Conservation (phyloP, 2,329 filamentous ascomycete species). For the Trichoderma koningiopsis region DNA sequence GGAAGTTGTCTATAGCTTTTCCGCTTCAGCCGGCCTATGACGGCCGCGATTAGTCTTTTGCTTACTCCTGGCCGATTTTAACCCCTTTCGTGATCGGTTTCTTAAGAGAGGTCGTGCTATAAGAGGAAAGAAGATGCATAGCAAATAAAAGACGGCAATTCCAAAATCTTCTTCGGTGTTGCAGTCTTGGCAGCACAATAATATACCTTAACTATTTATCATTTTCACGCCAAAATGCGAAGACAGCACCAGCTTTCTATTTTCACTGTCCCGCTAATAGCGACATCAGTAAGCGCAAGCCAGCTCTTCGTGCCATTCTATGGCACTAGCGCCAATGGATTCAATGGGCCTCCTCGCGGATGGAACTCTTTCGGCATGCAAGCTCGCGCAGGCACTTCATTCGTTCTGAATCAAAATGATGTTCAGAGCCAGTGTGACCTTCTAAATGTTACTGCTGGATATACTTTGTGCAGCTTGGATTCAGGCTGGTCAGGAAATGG, state of each 20-base stretch:
- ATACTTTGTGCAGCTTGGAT: slow-evolving; percentile 12
- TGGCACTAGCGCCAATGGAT: slow-evolving; percentile 14
- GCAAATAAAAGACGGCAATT: neutral
- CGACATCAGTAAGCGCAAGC: neutral
- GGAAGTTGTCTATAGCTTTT: slow-evolving; percentile 2
- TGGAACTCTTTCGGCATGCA: slow-evolving; percentile 18
- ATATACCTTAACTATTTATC: neutral
- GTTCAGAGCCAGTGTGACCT: slow-evolving; percentile 11
- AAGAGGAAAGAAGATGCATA: neutral
- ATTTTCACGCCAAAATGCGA: neutral
- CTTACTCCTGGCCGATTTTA: slow-evolving; percentile 4
- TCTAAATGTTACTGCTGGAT: slow-evolving; percentile 10
- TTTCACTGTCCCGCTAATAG: neutral
- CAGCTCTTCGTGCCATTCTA: slow-evolving; percentile 19
- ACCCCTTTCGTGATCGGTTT: slow-evolving; percentile 2
- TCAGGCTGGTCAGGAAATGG: slow-evolving; percentile 16
- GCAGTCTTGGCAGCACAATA: too few relatives aligned
- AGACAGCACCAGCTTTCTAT: neutral
- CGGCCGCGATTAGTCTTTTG: neutral
- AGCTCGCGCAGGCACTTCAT: neutral
- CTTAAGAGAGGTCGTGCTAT: neutral
- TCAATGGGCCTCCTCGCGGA: slow-evolving; percentile 2
- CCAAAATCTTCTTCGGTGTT: neutral
- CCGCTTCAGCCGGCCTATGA: neutral
- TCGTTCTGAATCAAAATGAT: neutral